A percentile compares a stretch with the other conserved stretches of the same genome.
These are phyloP conservation scores for Xylaria flabelliformis DNA, from an alignment of 495 filamentous ascomycete genomes.

Conservation along the genomic window DNA sequence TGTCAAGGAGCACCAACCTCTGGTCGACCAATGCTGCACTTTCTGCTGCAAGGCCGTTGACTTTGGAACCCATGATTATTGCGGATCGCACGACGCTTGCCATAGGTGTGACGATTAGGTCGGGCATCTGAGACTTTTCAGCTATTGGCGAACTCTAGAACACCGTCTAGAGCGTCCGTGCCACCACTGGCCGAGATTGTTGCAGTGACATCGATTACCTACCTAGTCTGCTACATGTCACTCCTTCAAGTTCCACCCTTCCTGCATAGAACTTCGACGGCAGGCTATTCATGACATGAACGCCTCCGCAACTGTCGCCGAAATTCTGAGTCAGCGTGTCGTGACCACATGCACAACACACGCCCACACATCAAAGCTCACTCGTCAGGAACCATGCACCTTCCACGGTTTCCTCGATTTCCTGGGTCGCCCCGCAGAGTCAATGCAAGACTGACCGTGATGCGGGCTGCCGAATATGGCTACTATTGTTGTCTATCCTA, in stretches of 20 bases:
- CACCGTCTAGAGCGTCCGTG: constrained; percentile 28
- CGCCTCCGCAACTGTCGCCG: constrained; percentile 16
- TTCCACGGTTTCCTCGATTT: background rate
- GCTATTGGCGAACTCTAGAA: constrained; percentile 23
- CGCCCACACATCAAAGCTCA: background rate
- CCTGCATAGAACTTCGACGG: background rate
- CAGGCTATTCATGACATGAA: constrained; percentile 14
- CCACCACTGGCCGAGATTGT: constrained; percentile 30
- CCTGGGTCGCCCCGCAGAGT: constrained; percentile 14
- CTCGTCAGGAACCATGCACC: background rate
- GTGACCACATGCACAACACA: background rate
- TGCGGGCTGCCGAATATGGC: constrained; percentile 13
- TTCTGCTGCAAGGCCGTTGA: constrained; percentile 61
- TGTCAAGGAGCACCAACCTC: constrained; percentile 52
- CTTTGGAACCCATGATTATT: constrained; percentile 60
- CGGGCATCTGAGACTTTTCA: constrained; percentile 27
- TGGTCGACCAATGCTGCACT: constrained; percentile 59
- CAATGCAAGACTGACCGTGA: constrained; percentile 13
- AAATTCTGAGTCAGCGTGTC: constrained; percentile 18
- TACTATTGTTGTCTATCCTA: background rate
- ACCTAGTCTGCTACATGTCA: constrained; percentile 11
- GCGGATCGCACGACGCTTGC: constrained; percentile 51
- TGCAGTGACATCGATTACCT: constrained; percentile 22
- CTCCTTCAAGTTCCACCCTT: constrained; percentile 11
- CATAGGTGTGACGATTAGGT: constrained; percentile 53